Evolutionary conservation across 2,329 filamentous ascomycete genomes (phyloP).

Genomic region (Seiridium cupressi): DNA sequence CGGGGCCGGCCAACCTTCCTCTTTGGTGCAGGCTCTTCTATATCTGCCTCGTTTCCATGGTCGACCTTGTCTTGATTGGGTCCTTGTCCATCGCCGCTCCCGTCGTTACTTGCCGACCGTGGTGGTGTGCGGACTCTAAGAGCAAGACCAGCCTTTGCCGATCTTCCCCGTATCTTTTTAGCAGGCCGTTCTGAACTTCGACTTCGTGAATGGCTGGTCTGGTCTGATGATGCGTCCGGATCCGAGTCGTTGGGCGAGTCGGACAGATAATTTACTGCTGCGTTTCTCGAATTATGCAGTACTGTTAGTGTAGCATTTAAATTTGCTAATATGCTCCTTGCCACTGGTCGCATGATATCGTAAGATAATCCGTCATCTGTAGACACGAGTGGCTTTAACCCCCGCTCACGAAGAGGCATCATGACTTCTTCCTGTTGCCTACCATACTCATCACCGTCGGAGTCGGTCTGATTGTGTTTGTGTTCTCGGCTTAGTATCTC

Average conservation of each 20-base stretch:
- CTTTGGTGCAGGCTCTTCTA: not conserved
- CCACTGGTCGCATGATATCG: slow-evolving; percentile 62
- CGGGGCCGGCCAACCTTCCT: slow-evolving; percentile 37
- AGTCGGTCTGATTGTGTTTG: slow-evolving; percentile 13
- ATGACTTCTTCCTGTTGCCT: not conserved
- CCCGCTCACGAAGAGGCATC: slow-evolving; percentile 4
- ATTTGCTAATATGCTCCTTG: slow-evolving; percentile 67
- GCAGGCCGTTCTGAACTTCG: slow-evolving; percentile 10
- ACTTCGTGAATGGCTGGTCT: not conserved
- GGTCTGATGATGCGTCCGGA: slow-evolving; percentile 8
- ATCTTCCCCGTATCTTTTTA: slow-evolving; percentile 14
- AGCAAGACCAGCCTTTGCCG: slow-evolving; percentile 11
- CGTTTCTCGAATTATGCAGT: slow-evolving; percentile 65
- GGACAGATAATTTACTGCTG: slow-evolving; percentile 36
- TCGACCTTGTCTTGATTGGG: no score
- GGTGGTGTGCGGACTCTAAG: not conserved
- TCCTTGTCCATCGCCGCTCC: not conserved
- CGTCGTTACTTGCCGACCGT: not conserved
- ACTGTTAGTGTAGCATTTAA: slow-evolving; percentile 69
- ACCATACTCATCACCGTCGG: slow-evolving; percentile 17
- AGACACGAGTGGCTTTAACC: slow-evolving; percentile 53
- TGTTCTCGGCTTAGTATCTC: not conserved
- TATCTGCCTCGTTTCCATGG: not conserved
- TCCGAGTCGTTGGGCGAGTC: slow-evolving; percentile 26
- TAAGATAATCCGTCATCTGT: slow-evolving; percentile 70